Evolutionary conservation across 1,284 basidiomycete genomes (phyloP).

Genomic region (Melanopsichium pennsylvanicum): DNA sequence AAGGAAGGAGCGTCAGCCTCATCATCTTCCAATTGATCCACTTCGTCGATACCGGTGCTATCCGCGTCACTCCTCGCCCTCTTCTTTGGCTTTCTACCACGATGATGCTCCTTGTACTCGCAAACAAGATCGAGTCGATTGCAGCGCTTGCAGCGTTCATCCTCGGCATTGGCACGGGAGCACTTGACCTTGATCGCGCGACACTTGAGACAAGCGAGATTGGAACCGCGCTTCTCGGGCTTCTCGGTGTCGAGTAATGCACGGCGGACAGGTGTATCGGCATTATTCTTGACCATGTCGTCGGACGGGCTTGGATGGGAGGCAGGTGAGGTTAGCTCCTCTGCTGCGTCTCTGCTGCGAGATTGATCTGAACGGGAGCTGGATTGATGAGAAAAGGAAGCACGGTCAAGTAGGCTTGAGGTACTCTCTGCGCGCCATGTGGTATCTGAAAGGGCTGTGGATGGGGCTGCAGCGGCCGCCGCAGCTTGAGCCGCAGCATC

Average conservation of each 20-base stretch:
- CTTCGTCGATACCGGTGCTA: conserved; percentile 30
- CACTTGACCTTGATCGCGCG: conserved; percentile 49
- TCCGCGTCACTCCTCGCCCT: conserved; percentile 29
- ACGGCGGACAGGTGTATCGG: conserved; percentile 26
- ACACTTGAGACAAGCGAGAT: conserved; percentile 46
- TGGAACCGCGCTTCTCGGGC: conserved; percentile 46
- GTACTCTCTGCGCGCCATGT: conserved; percentile 7
- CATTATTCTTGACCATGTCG: conserved; percentile 25
- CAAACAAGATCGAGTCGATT: conserved; percentile 43
- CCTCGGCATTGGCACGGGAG: conserved; percentile 30
- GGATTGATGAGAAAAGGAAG: background rate
- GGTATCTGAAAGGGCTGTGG: conserved; percentile 3
- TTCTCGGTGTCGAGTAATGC: conserved; percentile 40
- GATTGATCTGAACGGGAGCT: conserved; percentile 1
- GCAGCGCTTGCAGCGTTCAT: conserved; percentile 44
- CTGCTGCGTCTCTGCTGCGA: background rate
- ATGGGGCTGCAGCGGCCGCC: conserved; percentile 2
- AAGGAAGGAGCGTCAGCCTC: conserved; percentile 4
- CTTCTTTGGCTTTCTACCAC: conserved; percentile 47
- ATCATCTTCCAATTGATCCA: conserved; percentile 40
- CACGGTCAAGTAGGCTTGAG: conserved; percentile 6
- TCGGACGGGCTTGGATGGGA: conserved; percentile 13
- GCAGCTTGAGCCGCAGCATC: conserved; percentile 30
- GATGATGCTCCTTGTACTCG: conserved; percentile 47
- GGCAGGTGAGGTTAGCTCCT: conserved; percentile 5